Percentiles rank a stretch among this genome's conserved stretches.
Conservation (phyloP, 2,329 filamentous ascomycete species). For the Moelleriella libera region DNA sequence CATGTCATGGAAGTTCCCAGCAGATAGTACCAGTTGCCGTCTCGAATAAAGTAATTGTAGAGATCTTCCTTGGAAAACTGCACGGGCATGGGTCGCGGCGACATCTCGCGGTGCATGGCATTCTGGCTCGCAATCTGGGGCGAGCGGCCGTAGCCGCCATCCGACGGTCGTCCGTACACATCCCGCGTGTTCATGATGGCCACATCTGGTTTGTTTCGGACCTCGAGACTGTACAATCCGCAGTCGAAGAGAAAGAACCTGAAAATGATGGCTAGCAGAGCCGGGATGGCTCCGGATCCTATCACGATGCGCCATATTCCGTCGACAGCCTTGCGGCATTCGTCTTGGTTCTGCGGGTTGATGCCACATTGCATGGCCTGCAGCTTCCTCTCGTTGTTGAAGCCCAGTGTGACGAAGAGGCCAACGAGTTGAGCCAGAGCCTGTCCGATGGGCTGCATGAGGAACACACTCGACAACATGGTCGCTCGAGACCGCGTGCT, state of each 20-base stretch:
- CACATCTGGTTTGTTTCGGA: slow-evolving; percentile 44
- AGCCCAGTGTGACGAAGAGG: slow-evolving; percentile 34
- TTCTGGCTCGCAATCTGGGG: slow-evolving; percentile 10
- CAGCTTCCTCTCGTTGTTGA: slow-evolving; percentile 25
- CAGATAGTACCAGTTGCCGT: slow-evolving; percentile 21
- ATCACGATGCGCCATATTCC: slow-evolving; percentile 55
- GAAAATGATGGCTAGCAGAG: slow-evolving; percentile 48
- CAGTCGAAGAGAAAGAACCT: slow-evolving; percentile 54
- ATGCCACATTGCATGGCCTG: slow-evolving; percentile 33
- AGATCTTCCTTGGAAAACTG: slow-evolving; percentile 35
- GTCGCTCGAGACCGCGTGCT: slow-evolving; percentile 49
- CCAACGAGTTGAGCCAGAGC: slow-evolving; percentile 49
- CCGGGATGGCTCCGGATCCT: slow-evolving; percentile 49
- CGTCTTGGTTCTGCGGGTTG: slow-evolving; percentile 25
- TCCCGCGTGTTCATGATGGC: slow-evolving; percentile 45
- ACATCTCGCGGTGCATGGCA: slow-evolving; percentile 16
- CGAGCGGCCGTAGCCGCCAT: slow-evolving; percentile 5
- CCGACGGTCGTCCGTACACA: slow-evolving; percentile 32
- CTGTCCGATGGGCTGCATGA: slow-evolving; percentile 57
- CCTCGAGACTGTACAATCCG: slow-evolving; percentile 50
- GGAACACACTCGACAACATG: slow-evolving; percentile 54
- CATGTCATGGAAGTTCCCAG: slow-evolving; percentile 30
- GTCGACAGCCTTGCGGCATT: slow-evolving; percentile 35
- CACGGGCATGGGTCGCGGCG: slow-evolving; percentile 24
- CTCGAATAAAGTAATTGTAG: slow-evolving; percentile 33